Base-by-base conservation (phyloP, 192 early-diverging fungal genomes). In the Allomyces javanicus region DNA sequence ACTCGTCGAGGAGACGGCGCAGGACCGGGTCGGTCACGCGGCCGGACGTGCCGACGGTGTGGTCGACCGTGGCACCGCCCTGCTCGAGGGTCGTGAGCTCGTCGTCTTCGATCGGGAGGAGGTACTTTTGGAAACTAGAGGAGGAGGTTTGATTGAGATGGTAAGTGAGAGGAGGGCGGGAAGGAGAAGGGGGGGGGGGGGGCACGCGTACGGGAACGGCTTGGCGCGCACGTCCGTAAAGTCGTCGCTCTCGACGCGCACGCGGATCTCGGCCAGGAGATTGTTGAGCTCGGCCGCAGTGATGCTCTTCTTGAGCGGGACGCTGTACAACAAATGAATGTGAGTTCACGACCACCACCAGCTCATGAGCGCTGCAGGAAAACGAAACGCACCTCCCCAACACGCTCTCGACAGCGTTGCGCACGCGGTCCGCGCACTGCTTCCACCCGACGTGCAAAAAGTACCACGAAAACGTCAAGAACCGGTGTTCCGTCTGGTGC, bases 401-500 rank as follows among this genome's bases (percentile, higher is more conserved):
- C 22, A 79, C 70, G 26, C 81, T 73, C 65, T 89, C 79, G 19
- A 90, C 85, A 11, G 87, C 88, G 14, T 72, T 67, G 23, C 78
- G 71, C 44, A 96, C 84, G 62, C 77, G 72, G n/a, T 76, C 79
- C 67, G 86, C 83, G 67, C 83, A 79, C 63, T 74, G 70, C 66
- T 81, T 86, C 88, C 91, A 93, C 0, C 94, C 94, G 64, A 82
- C 79, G 69, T 96, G 87, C 65, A 98, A 69, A 25, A 98, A 75
- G 84, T 87, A 96, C 90, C 91, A 95, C 69, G 80, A 89, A 69
- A 90, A 86, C 64, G 87, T 90, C 72, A 99, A 69, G 72, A 89
- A 99, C 75, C 86, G 81, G 68, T 88, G 81, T 72, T 96, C 92
- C 10, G 82, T 75, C 3, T 68, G 65, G 10, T 22, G 24, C 65